A percentile compares a stretch with the other conserved stretches of the same genome.
phyloP scores from a whole-genome alignment of 2,329 filamentous ascomycete genomes.

The Alternaria sp. region DNA sequence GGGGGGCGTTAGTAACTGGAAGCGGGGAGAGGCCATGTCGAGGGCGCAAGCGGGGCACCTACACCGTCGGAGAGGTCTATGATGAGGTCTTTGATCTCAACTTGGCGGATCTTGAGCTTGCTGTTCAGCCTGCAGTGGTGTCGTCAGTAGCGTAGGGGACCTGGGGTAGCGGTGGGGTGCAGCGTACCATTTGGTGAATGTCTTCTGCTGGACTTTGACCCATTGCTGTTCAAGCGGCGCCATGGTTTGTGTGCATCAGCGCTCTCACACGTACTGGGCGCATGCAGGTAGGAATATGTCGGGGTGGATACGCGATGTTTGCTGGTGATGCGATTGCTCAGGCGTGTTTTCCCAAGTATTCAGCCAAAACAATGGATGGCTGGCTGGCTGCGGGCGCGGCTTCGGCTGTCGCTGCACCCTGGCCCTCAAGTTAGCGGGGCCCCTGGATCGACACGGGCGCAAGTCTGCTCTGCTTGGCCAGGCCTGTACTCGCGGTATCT shows the following conservation, averaged over 20 bases:
- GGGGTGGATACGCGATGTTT: constrained; percentile 24
- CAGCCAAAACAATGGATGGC: constrained; percentile 43
- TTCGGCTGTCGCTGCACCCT: constrained; percentile 37
- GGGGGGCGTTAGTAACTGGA: constrained; percentile 22
- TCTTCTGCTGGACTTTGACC: constrained; percentile 92
- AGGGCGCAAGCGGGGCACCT: constrained; percentile 55
- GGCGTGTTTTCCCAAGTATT: constrained; percentile 34
- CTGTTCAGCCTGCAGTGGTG: constrained; percentile 80
- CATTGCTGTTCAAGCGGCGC: constrained; percentile 68
- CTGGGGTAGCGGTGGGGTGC: constrained; percentile 20
- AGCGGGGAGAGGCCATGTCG: constrained; percentile 15
- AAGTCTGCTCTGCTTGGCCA: constrained; percentile 21
- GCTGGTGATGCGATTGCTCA: constrained; percentile 29
- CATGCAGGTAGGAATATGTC: constrained; percentile 37
- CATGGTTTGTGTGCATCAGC: constrained; percentile 49
- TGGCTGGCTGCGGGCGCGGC: constrained; percentile 37
- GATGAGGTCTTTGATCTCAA: constrained; percentile 87
- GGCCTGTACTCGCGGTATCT: constrained; percentile 13
- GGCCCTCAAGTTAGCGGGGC: constrained; percentile 20
- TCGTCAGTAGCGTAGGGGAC: constrained; percentile 33
- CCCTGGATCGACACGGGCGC: constrained; percentile 21
- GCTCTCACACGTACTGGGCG: constrained; percentile 19
- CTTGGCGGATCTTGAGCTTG: constrained; percentile 79
- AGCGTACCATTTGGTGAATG: constrained; percentile 93
- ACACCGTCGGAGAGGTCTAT: constrained; percentile 92